A percentile compares a stretch with the other conserved stretches of the same genome.
Conservation (phyloP, 805 yeast species). For the Saccharomycopsis oosterbeekiorum region DNA sequence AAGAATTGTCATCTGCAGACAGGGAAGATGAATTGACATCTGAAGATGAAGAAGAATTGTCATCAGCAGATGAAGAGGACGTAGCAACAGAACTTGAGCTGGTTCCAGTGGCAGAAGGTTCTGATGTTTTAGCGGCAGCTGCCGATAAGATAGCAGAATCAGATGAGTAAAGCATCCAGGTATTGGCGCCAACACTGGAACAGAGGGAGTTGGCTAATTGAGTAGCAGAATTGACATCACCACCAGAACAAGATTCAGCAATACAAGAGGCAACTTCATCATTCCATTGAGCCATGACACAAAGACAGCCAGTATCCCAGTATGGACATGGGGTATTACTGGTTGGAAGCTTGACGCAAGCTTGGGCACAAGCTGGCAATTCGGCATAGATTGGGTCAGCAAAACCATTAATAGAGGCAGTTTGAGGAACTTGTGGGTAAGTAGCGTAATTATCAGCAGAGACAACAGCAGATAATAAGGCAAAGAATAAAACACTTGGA, state of each 20-base stretch:
- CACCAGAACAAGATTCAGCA: constrained; percentile 30
- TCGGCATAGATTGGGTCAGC: constrained; percentile 34
- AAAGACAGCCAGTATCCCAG: constrained; percentile 43
- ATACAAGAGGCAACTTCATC: constrained; percentile 35
- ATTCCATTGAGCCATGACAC: constrained; percentile 39
- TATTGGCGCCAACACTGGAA: constrained; percentile 31
- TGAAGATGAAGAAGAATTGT: not conserved
- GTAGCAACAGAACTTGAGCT: not conserved
- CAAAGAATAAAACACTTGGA: not conserved
- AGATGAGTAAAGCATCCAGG: constrained; percentile 26
- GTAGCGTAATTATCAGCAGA: constrained; percentile 31
- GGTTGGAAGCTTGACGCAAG: constrained; percentile 31
- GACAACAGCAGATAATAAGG: constrained; percentile 7
- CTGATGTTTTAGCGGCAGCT: not conserved
- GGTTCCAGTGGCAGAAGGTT: not conserved
- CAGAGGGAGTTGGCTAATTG: constrained; percentile 35
- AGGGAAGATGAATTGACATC: not conserved
- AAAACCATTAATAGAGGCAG: constrained; percentile 39
- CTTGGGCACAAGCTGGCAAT: constrained; percentile 34
- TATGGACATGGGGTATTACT: constrained; percentile 41
- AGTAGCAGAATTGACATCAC: constrained; percentile 32
- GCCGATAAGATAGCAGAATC: not conserved
- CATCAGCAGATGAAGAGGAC: not conserved
- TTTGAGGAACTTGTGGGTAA: constrained; percentile 37
- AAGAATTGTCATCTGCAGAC: not conserved